Base-by-base conservation (phyloP, 192 early-diverging fungal genomes). In the Geranomyces michiganensis region DNA sequence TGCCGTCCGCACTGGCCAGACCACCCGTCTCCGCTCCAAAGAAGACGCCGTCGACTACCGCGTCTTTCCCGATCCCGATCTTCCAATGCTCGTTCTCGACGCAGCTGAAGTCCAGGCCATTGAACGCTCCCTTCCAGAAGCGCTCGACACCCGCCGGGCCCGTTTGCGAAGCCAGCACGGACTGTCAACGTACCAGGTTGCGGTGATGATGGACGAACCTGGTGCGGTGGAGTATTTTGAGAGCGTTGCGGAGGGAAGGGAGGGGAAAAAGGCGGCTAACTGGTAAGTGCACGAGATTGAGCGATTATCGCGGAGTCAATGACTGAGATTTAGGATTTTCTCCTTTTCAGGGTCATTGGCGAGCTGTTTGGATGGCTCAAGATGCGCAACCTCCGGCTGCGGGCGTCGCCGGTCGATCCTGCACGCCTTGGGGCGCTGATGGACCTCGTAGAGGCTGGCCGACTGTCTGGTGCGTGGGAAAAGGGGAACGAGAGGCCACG, bases 41-140 rank as follows among this genome's bases (percentile, higher is more conserved):
- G 96, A 97, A 65, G 81, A 87, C n/a, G 88, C 90, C 3, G 85
- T 84, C 0, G 96, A 97, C 76, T 97, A 97, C 76, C 74, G 92
- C 21, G 19, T 55, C 51, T 24, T 55, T n/a, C 51, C 51, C 21
- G 51, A 55, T 8, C 51, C 51, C 21, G 51, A 55, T 14, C 36
- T 41, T 41, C 36, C 36, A 3, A 41, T 10, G 3, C 36, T 41
- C 5, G 10, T 3, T 10, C 36, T 41, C 51, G 17, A 3, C 51
- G n/a, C 19, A 26, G 24, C 51, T 3, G 67, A 74, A 90, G 10
- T 64, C 43, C 36, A 46, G 7, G 44, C 64, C 90, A 30, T 74
- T 68, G 19, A 67, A 65, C 0, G 68, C 33, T 0, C 29, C 9
- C 61, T 94, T 15, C 91, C 95, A 6, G 93, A 95, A 73, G 79